Evolutionary conservation across 225 moss, liverwort and hornwort genomes (phyloP).

Genomic region (Thuidium tamariscinum): DNA sequence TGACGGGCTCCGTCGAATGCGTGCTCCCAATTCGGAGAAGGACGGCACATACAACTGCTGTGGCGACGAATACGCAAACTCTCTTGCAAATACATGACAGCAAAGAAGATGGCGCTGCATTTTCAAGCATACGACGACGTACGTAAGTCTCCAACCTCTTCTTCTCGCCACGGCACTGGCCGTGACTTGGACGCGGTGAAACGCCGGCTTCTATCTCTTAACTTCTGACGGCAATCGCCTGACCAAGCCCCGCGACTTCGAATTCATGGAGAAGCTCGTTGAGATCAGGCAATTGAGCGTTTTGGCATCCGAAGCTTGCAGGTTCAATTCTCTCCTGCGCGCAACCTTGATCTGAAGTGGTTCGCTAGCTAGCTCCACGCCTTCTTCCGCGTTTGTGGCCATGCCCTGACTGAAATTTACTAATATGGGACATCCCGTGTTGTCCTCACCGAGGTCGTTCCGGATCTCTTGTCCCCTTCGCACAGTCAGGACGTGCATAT

Average conservation of each 20-base stretch:
- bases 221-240: background rate
- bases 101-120: no score
- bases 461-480: background rate
- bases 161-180: background rate
- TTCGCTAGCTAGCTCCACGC: background rate
- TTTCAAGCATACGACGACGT: background rate
- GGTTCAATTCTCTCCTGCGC: background rate
- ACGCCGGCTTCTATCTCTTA: background rate
- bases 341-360: background rate
- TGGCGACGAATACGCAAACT: background rate
- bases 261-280: background rate
- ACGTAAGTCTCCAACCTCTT: background rate
- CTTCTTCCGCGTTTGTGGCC: background rate
- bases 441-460: background rate
- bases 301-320: background rate
- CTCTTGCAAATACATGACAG: no score
- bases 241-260: background rate
- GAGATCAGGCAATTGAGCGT: background rate
- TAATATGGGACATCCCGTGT: background rate
- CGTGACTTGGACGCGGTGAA: no score
- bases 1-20: no score
- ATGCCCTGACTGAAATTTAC: background rate
- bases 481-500: background rate
- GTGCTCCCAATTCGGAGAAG: no score
- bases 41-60: background rate